Evolutionary conservation across 2,329 filamentous ascomycete species (phyloP), one percentile per base, ranked within the genome.

Genomic region (Pseudogymnoascus destructans): DNA sequence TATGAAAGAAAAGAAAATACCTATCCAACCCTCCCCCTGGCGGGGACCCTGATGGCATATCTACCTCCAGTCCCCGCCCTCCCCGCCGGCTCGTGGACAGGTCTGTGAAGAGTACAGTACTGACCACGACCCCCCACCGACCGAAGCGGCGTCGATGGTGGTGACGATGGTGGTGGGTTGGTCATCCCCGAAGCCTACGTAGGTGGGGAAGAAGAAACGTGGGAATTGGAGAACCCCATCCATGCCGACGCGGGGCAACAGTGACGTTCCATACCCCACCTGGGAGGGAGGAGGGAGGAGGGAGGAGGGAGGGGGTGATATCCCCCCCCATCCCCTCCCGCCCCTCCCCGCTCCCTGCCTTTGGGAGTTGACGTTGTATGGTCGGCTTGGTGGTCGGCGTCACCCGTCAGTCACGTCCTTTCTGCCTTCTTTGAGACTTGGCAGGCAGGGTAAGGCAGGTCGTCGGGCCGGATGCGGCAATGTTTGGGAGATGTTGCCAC

Each of bases 231-330:
- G 35, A 36, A 13, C n/a, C 13, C 6, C 9, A 11, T 5, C 32
- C 32, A n/a, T 9, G n/a, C n/a, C 35, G 35, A 36, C 35, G 35
- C 35, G 35, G 21, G 42, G 42, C 42, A 25, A 23, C 42, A 30
- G 42, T 52, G 42, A 52, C 42, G 42, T 52, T 52, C 42, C 42
- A 52, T 52, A 23, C 42, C n/a, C n/a, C n/a, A n/a, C n/a, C n/a
- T n/a, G n/a, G n/a, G n/a, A n/a, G 36, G 36, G 17, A 21, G 36
- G 36, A 17, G 36, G 21, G 36, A 21, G 36, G 36, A 17, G 36
- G 36, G 33, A 35, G 33, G 30, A 7, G 25, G 4, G 25, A 33
- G 32, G 5, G 32, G n/a, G 36, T 7, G 36, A 38, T 38, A 38
- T 38, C 36, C 19, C 36, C 36, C n/a, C n/a, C n/a, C n/a, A n/a